Conservation (phyloP, 495 filamentous ascomycete genomes). For the Talaromyces stipitatus region DNA sequence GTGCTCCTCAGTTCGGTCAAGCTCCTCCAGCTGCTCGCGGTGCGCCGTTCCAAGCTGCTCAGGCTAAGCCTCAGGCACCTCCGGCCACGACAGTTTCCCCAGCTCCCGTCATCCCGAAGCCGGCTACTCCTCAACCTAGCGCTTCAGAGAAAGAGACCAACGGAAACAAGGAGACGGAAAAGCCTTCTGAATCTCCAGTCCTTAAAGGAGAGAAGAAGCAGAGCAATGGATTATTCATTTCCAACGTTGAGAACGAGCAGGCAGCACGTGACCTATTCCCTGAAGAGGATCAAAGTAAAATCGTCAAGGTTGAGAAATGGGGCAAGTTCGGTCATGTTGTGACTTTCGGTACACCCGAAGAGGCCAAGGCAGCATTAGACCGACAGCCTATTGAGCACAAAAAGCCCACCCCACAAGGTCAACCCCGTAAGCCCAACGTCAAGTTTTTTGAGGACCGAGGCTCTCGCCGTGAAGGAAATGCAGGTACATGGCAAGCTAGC, state of each 20-base stretch:
- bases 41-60: conserved; percentile 25
- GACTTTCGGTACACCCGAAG: conserved; percentile 67
- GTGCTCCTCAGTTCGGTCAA: conserved; percentile 41
- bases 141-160: conserved; percentile 37
- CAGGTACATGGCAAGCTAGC: conserved; percentile 69
- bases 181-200: conserved; percentile 28
- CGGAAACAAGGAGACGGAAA: conserved; percentile 29
- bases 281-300: conserved; percentile 73
- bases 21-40: conserved; percentile 21
- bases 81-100: conserved; percentile 37
- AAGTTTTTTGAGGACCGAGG: conserved; percentile 69
- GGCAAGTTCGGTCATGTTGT: conserved; percentile 70
- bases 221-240: conserved; percentile 76
- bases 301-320: conserved; percentile 69
- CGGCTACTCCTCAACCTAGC: conserved; percentile 45
- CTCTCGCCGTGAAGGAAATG: conserved; percentile 44
- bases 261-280: conserved; percentile 70
- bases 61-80: conserved; percentile 20
- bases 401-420: conserved; percentile 52
- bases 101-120: conserved; percentile 42
- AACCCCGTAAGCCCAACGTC: conserved; percentile 63
- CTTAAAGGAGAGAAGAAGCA: conserved; percentile 43
- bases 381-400: conserved; percentile 67
- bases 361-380: conserved; percentile 67
- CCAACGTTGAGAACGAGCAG: conserved; percentile 68